These are phyloP conservation scores for Chaetomium cochliodes DNA, from an alignment of 495 filamentous ascomycete genomes.

Conservation along the genomic window DNA sequence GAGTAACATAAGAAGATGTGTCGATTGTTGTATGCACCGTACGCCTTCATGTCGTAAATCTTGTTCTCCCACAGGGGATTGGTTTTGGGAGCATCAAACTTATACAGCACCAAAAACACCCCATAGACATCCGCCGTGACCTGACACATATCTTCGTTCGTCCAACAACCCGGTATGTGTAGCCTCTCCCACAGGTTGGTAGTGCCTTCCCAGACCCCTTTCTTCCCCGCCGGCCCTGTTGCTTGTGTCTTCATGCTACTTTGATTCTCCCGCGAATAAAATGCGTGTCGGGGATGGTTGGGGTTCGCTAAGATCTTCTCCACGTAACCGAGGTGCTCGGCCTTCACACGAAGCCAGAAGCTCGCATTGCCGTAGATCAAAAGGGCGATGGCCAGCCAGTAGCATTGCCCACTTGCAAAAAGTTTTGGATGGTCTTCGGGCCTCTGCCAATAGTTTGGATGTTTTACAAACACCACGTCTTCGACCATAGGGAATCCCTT, in stretches of 20 bases:
- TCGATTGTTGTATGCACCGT: constrained; percentile 32
- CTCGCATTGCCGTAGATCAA: constrained; percentile 25
- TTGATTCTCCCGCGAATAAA: constrained; percentile 22
- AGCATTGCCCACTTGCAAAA: constrained; percentile 23
- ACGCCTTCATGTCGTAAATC: constrained; percentile 28
- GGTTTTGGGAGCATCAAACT: not conserved
- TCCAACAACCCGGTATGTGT: constrained; percentile 29
- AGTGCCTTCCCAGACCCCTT: not conserved
- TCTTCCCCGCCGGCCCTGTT: not conserved
- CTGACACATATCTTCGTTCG: constrained; percentile 24
- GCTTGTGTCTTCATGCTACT: not conserved
- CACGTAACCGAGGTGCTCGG: constrained; percentile 29
- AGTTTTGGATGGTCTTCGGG: constrained; percentile 14
- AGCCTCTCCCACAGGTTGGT: constrained; percentile 31
- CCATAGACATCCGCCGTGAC: constrained; percentile 34
- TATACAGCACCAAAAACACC: constrained; percentile 29
- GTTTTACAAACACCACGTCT: constrained; percentile 27
- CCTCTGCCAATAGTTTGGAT: constrained; percentile 19
- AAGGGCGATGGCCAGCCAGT: constrained; percentile 25
- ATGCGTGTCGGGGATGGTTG: constrained; percentile 27
- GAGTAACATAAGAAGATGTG: constrained; percentile 32
- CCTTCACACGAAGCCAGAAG: constrained; percentile 34
- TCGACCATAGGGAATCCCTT: constrained; percentile 28
- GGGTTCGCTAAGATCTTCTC: constrained; percentile 22
- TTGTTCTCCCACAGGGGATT: not conserved